Base-by-base conservation (phyloP, 306 rosid species). In the Vicia villosa region DNA sequence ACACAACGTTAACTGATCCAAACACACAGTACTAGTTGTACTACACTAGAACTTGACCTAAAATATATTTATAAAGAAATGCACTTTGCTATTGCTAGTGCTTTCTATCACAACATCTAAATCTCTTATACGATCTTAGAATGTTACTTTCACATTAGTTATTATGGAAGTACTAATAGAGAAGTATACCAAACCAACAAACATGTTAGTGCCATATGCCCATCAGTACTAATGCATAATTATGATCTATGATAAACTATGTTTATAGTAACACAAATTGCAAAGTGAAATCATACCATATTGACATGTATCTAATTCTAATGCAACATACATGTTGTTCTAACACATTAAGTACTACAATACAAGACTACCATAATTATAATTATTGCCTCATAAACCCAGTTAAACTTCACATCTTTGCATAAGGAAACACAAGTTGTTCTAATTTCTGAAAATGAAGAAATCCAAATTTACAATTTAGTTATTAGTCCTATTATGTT, bases 181-280 rank as follows among this genome's bases (percentile, higher is more conserved):
- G 68, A 70, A 55, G 54, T 12, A 43, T 19, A 41, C 9, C 50
- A 59, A 61, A 68, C 19, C 61, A 20, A 50, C 32, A 50, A 41
- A 43, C 52, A 59, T 30, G 26, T 50, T 51, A 10, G 55, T 12
- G 42, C 34, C 69, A 57, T 32, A n/a, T 47, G 12, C 42, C 24
- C 68, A 72, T 43, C 14, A 63, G 37, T 22, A 71, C 52, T 22
- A 2, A 26, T 17, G 58, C 49, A 66, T 15, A 32, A 50, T 12
- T 59, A 57, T 70, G 45, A 34, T 43, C 60, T 45, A 36, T 10
- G 30, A 37, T 34, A 37, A 43, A 68, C 32, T 59, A 38, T 61
- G 20, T 42, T 14, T 14, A 42, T 40, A 43, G 63, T n/a, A 56
- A 63, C 26, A 34, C 36, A 41, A 10, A 41, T 41, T 41, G 2